phyloP scores from a whole-genome alignment of 306 rosid species.

The Rosa persica region DNA sequence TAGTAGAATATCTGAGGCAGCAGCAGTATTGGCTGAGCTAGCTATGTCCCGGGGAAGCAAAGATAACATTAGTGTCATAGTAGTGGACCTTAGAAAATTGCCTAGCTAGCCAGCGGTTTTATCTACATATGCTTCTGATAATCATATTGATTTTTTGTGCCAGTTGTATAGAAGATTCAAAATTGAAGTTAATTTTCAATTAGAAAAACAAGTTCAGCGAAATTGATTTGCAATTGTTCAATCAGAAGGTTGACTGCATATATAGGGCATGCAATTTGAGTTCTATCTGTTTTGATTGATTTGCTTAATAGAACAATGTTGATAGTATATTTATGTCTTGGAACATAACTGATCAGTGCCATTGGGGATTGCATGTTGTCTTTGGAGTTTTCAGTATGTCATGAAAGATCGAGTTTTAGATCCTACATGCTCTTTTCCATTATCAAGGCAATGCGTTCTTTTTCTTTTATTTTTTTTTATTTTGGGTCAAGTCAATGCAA shows the following conservation, averaged over 20 bases:
- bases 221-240: neutral
- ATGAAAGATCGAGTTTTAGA: too few relatives aligned
- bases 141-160: neutral
- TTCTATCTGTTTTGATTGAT: too few relatives aligned
- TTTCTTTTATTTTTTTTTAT: too few relatives aligned
- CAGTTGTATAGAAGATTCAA: neutral
- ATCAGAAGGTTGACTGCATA: neutral
- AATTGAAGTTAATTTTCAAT: neutral
- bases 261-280: too few relatives aligned
- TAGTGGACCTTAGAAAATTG: slow-evolving; percentile 54
- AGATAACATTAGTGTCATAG: slow-evolving; percentile 86
- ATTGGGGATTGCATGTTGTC: too few relatives aligned
- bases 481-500: too few relatives aligned
- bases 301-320: too few relatives aligned
- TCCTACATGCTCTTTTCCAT: too few relatives aligned
- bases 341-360: too few relatives aligned
- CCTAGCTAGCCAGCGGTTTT: slow-evolving; percentile 12
- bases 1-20: slow-evolving; percentile 45
- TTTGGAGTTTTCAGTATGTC: too few relatives aligned
- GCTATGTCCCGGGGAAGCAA: slow-evolving; percentile 80
- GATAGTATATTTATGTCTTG: too few relatives aligned
- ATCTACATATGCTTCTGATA: neutral
- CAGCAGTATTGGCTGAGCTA: slow-evolving; percentile 55
- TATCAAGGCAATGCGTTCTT: too few relatives aligned
- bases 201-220: neutral